Base-by-base conservation (phyloP, 257 asterid species). In the Solanum clarkiae region DNA sequence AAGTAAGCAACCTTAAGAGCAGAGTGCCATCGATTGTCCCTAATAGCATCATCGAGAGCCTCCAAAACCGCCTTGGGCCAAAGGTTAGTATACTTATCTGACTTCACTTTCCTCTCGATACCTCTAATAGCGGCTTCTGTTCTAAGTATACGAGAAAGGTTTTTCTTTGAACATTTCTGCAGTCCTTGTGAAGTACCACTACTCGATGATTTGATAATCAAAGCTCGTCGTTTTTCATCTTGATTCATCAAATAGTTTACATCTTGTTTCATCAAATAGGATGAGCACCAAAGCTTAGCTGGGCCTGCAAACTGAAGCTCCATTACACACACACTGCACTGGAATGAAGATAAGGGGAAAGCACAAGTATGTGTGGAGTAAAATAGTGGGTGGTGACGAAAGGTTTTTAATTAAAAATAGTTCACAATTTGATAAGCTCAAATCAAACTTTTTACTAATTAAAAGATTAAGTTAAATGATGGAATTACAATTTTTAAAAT, bases 51-150 rank as follows among this genome's bases (percentile, higher is more conserved):
- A 80, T 84, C 86, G 5, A 96, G 86, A 87, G 98, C 97, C 86
- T 94, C 98, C 88, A 96, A 82, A 47, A 96, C 94, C 65, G 98
- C 93, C 86, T 92, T 96, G 26, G 98, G 97, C 91, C 89, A 92
- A 74, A 96, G 98, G 63, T 92, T 94, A 24, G 80, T 94, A 90
- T 93, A 92, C 88, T 96, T 95, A 24, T 91, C 82, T 4, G 99
- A 96, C 88, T 91, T 93, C 1, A 95, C 91, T 86, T 96, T 96
- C 53, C 85, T 92, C 88, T 93, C 93, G 83, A 96, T 89, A 82
- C 91, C 92, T 85, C 86, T 88, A 84, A 94, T 84, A 54, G 98
- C 97, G 7, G 97, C 92, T 75, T 96, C 98, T 32, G 95, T 93
- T 89, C 96, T 87, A 85, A 95, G 88, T 56, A 94, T 89, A 83